Evolutionary conservation across 1,139 yeast species (phyloP), one percentile per base, ranked within the genome.

Genomic region (Magnusiomyces clavatus): DNA sequence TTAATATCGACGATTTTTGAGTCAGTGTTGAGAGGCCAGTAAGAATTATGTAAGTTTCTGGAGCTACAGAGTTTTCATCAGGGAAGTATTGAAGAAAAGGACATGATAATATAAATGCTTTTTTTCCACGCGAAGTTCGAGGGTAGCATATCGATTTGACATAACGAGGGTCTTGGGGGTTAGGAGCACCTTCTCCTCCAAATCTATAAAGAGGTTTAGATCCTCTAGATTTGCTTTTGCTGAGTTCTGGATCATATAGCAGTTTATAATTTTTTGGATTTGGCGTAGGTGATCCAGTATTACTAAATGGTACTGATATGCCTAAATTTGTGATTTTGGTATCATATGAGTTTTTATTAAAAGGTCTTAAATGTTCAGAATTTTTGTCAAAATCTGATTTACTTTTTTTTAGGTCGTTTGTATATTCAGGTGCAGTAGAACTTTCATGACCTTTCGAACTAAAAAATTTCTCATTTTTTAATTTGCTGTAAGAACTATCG

Each of bases 31-130:
- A 68, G 69, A 83, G 70, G 35, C 83, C 86, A 75, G 88, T 83
- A 6, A 88, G 73, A 1, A 88, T 77, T 39, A 89, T 66, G 60
- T 85, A 87, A 3, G 80, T 72, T 3, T 82, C 77, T 0, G 84
- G 83, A 0, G 95, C 95, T 24, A 88, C 66, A 0, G 95, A 86
- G 61, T 83, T 75, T 53, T 80, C 76, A 65, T 89, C 96, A 49
- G 60, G 62, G 44, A 46, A 29, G 13, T 80, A 78, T 51, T 75
- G 75, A 0, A 87, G 80, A 39, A 77, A 70, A 0, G 80, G 77
- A 29, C 82, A 67, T 29, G 73, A 58, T 8, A 64, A 61, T 43
- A 58, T 64, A 6, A 71, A 67, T 1, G 61, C 56, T 47, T 65
- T 69, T 41, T 68, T 65, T 43, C 61, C 63, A 44, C 58, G 58